phyloP scores from a whole-genome alignment of 306 rosid genomes.

The Trichosanthes truncata region DNA sequence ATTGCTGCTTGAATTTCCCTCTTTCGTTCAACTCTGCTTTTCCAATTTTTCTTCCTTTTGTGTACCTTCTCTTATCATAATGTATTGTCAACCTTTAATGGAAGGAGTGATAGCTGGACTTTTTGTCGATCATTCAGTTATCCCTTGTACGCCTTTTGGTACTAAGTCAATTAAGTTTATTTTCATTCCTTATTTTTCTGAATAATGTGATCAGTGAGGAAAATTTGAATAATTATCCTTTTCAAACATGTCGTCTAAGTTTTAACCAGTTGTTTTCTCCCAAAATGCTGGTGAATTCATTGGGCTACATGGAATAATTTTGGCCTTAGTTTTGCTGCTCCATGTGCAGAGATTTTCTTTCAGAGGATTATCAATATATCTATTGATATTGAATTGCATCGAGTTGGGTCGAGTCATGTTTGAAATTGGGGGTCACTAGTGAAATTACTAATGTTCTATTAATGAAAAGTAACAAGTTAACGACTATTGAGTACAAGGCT shows the following conservation, averaged over 20 bases:
- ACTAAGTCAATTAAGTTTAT: not conserved
- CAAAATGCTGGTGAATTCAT: not conserved
- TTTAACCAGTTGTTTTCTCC: not conserved
- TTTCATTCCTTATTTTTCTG: not conserved
- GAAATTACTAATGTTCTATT: too few relatives aligned
- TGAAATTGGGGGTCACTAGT: too few relatives aligned
- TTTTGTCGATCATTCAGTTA: constrained; percentile 7
- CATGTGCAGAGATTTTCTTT: not conserved
- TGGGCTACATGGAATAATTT: not conserved
- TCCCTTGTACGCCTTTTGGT: constrained; percentile 9
- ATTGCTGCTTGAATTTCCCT: constrained; percentile 8
- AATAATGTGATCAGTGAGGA: not conserved
- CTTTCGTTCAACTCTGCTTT: constrained; percentile 4
- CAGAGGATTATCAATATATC: not conserved
- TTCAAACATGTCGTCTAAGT: not conserved
- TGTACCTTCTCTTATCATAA: constrained; percentile 13
- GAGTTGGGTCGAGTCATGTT: not conserved
- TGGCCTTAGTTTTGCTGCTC: not conserved
- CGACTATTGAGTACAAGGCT: too few relatives aligned
- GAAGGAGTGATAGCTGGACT: constrained; percentile 2
- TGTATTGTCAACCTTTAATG: constrained; percentile 8
- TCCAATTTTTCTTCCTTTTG: not conserved
- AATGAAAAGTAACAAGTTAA: too few relatives aligned
- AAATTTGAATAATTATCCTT: not conserved
- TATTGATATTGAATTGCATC: not conserved